These are phyloP conservation scores for Candolleomyces aberdarensis DNA, from an alignment of 768 basidiomycete genomes.

Conservation along the genomic window DNA sequence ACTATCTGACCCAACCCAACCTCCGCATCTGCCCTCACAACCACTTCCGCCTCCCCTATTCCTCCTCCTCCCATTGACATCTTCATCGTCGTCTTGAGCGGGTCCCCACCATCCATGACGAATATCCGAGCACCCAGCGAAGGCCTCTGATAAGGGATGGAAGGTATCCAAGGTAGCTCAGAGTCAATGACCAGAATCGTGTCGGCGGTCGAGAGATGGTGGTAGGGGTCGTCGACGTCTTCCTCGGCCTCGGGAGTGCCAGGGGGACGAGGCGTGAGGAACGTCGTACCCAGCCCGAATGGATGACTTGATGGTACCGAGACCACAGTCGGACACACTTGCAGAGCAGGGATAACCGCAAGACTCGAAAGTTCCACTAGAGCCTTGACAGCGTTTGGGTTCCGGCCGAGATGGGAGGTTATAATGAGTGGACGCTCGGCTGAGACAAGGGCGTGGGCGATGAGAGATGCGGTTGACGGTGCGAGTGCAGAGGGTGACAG, in stretches of 20 bases:
- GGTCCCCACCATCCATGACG: slow-evolving; percentile 60
- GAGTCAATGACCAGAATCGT: slow-evolving; percentile 63
- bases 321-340: slow-evolving; percentile 47
- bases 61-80: slow-evolving; percentile 42
- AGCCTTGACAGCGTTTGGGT: slow-evolving; percentile 40
- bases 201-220: slow-evolving; percentile 51
- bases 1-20: slow-evolving; percentile 50
- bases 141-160: slow-evolving; percentile 37
- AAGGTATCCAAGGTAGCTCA: slow-evolving; percentile 65
- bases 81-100: slow-evolving; percentile 43
- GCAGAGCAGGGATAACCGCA: slow-evolving; percentile 54
- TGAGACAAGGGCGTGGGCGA: slow-evolving; percentile 45
- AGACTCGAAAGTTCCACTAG: slow-evolving; percentile 47
- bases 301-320: slow-evolving; percentile 58
- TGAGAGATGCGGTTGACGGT: slow-evolving; percentile 31
- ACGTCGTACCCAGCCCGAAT: slow-evolving; percentile 50
- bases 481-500: slow-evolving; percentile 50
- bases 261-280: slow-evolving; percentile 37
- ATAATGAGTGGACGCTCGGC: slow-evolving; percentile 61
- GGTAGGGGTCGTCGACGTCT: background rate
- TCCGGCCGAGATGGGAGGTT: slow-evolving; percentile 60
- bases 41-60: slow-evolving; percentile 47
- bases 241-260: slow-evolving; percentile 31
- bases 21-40: slow-evolving; percentile 56
- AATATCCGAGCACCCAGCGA: slow-evolving; percentile 46